Evolutionary conservation across 306 rosid genomes (phyloP), one percentile per base, ranked within the genome.

Genomic region (Erythrophleum fordii): DNA sequence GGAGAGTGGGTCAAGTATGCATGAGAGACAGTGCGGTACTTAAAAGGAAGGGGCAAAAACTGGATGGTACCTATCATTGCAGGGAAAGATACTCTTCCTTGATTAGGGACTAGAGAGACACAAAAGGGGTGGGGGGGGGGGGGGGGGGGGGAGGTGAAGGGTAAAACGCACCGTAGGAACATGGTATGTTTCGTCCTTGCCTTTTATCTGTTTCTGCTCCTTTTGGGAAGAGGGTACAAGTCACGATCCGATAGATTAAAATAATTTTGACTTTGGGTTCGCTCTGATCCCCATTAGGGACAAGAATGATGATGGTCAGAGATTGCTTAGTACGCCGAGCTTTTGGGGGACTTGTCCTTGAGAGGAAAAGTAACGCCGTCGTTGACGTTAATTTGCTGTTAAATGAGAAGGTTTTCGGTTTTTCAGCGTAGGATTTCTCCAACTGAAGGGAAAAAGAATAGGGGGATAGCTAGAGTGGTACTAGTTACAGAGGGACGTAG

Each of bases 191-290:
- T 3, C 17, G 11, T 45, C 49, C 49, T 45, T 12, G 17, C 46
- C 11, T 9, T 42, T 46, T 53, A 20, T n/a, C 7, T 17, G n/a
- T n/a, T n/a, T n/a, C n/a, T n/a, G n/a, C n/a, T 48, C 3, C 0
- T 42, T 8, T 5, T 5, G 11, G 45, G 8, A 1, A 48, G 51
- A 44, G 28, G 69, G 82, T 74, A 52, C 16, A 39, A 49, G 69
- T 76, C 81, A 75, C 4, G 23, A 16, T 26, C 31, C 75, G 52
- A 73, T 67, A 35, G 68, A 60, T 73, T 48, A 79, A 83, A 59
- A 39, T 25, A 72, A 56, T 79, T 77, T 89, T 91, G 92, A 88
- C 93, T 88, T 88, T 83, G 62, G 56, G n/a, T 7, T 25, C 26
- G 0, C 64, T 10, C 83, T 81, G 77, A 83, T 83, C 71, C 77